Base-by-base conservation (phyloP, 352 stramenopile species). In the Phytophthora aleatoria region DNA sequence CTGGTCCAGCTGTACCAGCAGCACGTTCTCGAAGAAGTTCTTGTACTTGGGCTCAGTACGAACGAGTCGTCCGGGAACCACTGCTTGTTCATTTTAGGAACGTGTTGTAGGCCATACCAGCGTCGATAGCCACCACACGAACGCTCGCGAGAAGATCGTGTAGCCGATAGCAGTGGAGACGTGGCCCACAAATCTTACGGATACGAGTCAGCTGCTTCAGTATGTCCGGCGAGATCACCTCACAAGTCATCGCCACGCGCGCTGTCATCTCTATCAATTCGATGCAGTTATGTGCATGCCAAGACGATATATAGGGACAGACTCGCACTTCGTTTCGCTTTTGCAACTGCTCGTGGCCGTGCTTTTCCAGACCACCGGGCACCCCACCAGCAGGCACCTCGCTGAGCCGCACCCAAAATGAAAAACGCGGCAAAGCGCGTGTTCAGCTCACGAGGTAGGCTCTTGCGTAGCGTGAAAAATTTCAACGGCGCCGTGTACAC, bases 21-120 rank as follows among this genome's bases (percentile, higher is more conserved):
- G 95, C 50, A 97, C 98, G 73, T 99, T 99, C 71, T 99, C 97
- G 67, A 99, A 98, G 43, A 99, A 91, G 77, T 99, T 99, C 55
- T 84, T 85, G 73, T 95, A 98, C 64, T 78, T 88, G 7, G 96
- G 96, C 51, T 92, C 74, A 94, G 57, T 54, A 94, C 90, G 31
- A 97, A 95, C 56, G 98, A 85, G 45, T 97, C 92, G 48, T 96
- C 85, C 5, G 97, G 97, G 51, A 99, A 97, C 93, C 93, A 98
- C 56, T 96, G 74, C 28, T 87, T 90, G 57, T 83, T 85, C 96
- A 99, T 99, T 67, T 97, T 97, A 97, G 97, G 67, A 97, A 99
- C 20, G 91, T 98, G 78, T 99, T 99, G 91, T 97, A 99, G 2
- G 97, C 96, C 65, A 97, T 91, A 30, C 97, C 97, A 5, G 97